Conservation (phyloP, 805 yeast species). For the Saturnispora dispora region DNA sequence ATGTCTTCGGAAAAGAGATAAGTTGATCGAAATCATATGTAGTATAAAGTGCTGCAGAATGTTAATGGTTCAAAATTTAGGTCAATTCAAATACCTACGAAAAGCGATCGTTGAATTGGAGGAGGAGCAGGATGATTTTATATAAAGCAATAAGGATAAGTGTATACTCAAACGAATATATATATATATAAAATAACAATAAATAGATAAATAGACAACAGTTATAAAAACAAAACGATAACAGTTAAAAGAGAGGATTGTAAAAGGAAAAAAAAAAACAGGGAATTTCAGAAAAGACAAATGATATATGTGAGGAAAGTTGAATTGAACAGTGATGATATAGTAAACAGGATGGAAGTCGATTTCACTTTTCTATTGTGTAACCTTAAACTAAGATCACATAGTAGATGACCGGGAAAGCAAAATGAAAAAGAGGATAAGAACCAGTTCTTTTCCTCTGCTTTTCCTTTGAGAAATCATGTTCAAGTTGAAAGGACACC, state of each 20-base stretch:
- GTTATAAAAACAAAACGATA: neutral
- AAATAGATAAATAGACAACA: neutral
- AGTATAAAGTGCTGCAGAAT: constrained; percentile 40
- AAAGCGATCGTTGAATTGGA: constrained; percentile 22
- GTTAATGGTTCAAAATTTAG: constrained; percentile 46
- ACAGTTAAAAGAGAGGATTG: neutral
- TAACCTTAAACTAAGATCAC: neutral
- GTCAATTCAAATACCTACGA: constrained; percentile 43
- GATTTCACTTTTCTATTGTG: neutral
- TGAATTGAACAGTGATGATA: neutral
- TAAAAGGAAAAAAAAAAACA: neutral
- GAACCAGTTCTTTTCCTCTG: neutral
- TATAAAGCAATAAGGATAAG: neutral
- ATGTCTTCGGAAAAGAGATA: constrained; percentile 14
- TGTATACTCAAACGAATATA: neutral
- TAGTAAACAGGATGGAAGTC: neutral
- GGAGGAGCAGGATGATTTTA: neutral
- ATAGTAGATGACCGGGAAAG: neutral
- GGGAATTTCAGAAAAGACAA: neutral
- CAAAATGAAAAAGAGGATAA: neutral
- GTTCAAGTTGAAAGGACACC: neutral
- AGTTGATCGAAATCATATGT: constrained; percentile 35
- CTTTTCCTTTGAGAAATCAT: neutral
- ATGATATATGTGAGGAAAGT: neutral
- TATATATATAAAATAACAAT: neutral